Evolutionary conservation across 108 stramenopile genomes (phyloP), one percentile per base, ranked within the genome.

Genomic region (Fistulifera solaris): DNA sequence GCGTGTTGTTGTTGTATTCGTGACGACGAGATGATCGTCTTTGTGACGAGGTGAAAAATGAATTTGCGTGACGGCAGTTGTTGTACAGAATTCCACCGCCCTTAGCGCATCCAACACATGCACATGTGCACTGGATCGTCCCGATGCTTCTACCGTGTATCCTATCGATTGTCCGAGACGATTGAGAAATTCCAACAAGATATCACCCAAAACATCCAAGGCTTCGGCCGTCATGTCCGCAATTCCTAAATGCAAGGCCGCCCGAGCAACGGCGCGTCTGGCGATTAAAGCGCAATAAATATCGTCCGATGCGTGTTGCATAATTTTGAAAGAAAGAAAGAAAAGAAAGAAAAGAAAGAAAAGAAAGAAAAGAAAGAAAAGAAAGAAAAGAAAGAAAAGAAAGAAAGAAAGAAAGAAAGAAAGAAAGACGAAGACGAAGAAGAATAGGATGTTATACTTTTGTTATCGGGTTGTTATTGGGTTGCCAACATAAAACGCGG

Each of bases 231-330:
- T 71, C 82, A 87, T 85, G 35, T 56, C 63, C 27, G 81, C 82
- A 26, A 87, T 71, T 3, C 89, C 89, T 48, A 92, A 53, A 61
- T 87, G 86, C 43, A 92, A 56, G 27, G 86, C 89, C 17, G 89
- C 89, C 18, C 85, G 68, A 0, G 85, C 86, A 7, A 85, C 81
- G 24, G 81, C 66, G 31, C 89, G 74, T 13, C 79, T 61, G 3
- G 85, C 81, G 2, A 84, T 52, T 53, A 80, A 76, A 43, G 67
- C 62, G 54, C 63, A 75, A 61, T 76, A 85, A 42, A 72, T 46
- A 19, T 48, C 27, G 54, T 84, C 87, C 39, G 58, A 56, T 18
- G 56, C 56, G 27, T 42, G 21, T 16, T 42, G n/a, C 56, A 54
- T 54, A 51, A 8, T n/a, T n/a, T n/a, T n/a, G n/a, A n/a, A n/a